These are phyloP conservation scores for Heterobasidion parviporum DNA, from an alignment of 1,284 basidiomycete species.

Conservation along the genomic window DNA sequence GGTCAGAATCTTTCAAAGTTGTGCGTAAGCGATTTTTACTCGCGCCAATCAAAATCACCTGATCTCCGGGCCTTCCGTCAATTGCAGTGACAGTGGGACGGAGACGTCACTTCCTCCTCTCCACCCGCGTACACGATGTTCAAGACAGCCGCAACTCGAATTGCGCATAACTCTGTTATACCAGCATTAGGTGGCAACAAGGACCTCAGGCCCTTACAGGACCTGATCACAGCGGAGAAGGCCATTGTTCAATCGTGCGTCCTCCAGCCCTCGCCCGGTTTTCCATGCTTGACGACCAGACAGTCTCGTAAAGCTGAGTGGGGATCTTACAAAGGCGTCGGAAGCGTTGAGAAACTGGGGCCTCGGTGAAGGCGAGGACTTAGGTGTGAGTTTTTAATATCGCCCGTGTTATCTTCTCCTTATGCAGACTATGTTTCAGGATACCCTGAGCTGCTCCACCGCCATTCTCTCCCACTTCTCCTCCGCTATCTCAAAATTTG, in stretches of 20 bases:
- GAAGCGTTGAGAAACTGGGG: slow-evolving; percentile 78
- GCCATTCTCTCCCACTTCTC: slow-evolving; percentile 67
- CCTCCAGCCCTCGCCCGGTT: slow-evolving; percentile 9
- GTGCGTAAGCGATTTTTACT: too few species aligned
- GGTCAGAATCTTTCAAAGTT: too few species aligned
- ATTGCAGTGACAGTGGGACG: background rate
- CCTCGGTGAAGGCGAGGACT: slow-evolving; percentile 80
- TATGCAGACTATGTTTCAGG: slow-evolving; percentile 33
- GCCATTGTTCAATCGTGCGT: slow-evolving; percentile 59
- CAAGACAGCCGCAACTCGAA: slow-evolving; percentile 63
- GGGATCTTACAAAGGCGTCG: slow-evolving; percentile 64
- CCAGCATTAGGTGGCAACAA: slow-evolving; percentile 74
- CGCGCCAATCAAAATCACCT: background rate
- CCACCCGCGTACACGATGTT: slow-evolving; percentile 40
- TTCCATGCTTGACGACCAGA: slow-evolving; percentile 24
- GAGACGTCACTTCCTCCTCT: too few species aligned
- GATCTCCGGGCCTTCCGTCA: background rate
- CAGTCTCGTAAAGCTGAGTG: slow-evolving; percentile 48
- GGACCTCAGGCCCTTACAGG: slow-evolving; percentile 78
- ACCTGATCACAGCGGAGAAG: slow-evolving; percentile 88
- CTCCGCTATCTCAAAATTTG: slow-evolving; percentile 64
- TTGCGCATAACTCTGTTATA: slow-evolving; percentile 80
- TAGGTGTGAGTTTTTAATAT: slow-evolving; percentile 45
- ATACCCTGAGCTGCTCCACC: slow-evolving; percentile 69
- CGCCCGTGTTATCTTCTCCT: background rate